Evolutionary conservation across 164 flowering plant species (phyloP).

Genomic region (Aristolochia californica): DNA sequence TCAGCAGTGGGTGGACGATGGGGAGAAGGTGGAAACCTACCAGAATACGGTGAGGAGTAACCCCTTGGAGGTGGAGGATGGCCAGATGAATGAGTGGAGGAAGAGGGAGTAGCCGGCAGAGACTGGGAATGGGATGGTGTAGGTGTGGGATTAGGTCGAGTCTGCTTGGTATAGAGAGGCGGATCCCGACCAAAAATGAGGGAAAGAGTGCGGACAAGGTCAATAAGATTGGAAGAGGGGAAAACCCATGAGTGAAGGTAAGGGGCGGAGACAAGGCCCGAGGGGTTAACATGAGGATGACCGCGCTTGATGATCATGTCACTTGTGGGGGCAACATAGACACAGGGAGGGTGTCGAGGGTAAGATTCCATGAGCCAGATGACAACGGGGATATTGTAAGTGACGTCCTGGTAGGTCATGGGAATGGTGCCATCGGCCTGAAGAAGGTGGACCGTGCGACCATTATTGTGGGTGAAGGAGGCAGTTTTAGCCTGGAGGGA

Average conservation of each 20-base stretch:
- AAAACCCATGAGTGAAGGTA: conserved; percentile 69
- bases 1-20: conserved; percentile 34
- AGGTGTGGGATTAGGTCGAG: conserved; percentile 1
- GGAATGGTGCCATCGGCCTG: conserved; percentile 86
- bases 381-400: conserved; percentile 71
- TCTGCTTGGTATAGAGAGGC: conserved; percentile 53
- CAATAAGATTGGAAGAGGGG: conserved; percentile 71
- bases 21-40: conserved; percentile 13
- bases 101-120: not conserved
- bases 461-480: conserved; percentile 79
- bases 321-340: conserved; percentile 70
- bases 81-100: conserved; percentile 13
- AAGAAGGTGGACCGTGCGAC: conserved; percentile 69
- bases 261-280: conserved; percentile 62
- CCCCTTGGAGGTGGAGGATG: conserved; percentile 25
- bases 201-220: conserved; percentile 40
- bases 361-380: conserved; percentile 84
- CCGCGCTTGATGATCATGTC: conserved; percentile 88
- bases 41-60: conserved; percentile 15
- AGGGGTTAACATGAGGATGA: conserved; percentile 62
- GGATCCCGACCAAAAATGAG: conserved; percentile 56
- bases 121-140: not conserved
- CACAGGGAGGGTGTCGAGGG: conserved; percentile 74
- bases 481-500: conserved; percentile 67
- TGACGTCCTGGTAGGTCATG: conserved; percentile 44